Conservation (phyloP, 495 filamentous ascomycete genomes). For the Pyrenula massariospora region DNA sequence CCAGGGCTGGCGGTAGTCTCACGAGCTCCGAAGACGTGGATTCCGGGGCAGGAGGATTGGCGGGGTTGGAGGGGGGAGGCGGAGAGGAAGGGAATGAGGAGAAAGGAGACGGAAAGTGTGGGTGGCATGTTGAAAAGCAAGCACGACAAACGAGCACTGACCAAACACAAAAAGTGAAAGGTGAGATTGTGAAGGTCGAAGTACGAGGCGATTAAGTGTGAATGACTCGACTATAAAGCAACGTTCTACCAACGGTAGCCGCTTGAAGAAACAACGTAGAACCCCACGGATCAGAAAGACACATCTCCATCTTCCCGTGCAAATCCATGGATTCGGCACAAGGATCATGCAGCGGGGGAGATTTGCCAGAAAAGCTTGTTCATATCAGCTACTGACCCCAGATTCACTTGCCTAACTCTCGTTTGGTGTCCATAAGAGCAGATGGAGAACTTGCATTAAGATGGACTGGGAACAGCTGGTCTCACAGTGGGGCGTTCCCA, state of each 20-base stretch:
- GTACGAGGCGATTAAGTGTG: too few relatives aligned
- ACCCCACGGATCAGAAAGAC: neutral
- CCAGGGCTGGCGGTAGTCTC: constrained; percentile 48
- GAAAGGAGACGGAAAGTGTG: neutral
- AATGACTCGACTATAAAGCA: too few relatives aligned
- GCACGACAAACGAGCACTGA: neutral
- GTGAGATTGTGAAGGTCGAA: neutral
- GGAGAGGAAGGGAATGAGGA: neutral
- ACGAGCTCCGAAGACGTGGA: constrained; percentile 54
- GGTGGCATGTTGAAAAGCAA: neutral
- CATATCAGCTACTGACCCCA: neutral
- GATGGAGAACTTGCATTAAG: neutral
- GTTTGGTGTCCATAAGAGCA: neutral
- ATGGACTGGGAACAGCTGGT: neutral
- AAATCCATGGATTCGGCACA: neutral
- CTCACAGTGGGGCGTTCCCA: too few relatives aligned
- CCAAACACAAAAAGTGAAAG: neutral
- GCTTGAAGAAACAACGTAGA: neutral
- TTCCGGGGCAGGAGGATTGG: constrained; percentile 23
- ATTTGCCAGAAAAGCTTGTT: neutral
- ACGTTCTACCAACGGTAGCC: neutral
- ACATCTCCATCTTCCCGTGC: neutral
- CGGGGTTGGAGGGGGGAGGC: neutral
- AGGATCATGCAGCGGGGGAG: neutral
- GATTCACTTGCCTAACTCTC: neutral